Base-by-base conservation (phyloP, 148 eudicot species). In the Vaccinium macrocarpon region DNA sequence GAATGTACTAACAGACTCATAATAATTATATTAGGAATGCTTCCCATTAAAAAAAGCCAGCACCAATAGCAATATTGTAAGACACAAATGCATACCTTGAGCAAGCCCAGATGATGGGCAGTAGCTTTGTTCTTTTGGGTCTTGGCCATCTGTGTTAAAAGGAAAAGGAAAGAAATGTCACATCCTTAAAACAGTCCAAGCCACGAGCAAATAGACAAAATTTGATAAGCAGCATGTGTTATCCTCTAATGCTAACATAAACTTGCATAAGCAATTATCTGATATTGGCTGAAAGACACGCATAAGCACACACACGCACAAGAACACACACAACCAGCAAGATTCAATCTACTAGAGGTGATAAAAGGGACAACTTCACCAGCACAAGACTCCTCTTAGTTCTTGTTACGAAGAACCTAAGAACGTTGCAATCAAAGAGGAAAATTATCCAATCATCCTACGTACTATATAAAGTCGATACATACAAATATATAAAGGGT, bases 111-210 rank as follows among this genome's bases (percentile, higher is more conserved):
- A 74, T 97, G 99, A 90, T 97, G 97, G 9, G 99, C 99, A 78
- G 99, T 97, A 66, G 99, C 99, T 90, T 97, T 97, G 86, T 97
- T 97, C 91, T 97, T 97, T 88, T 97, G 99, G 46, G 99, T 97
- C 89, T 87, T 93, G 75, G 99, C 98, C 99, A 97, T 97, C 99
- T 97, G 90, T 81, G 84, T 76, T 52, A 84, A 78, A 82, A 46
- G 86, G 18, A 18, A 82, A 46, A 87, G 18, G 29, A 49, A 49
- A 59, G 66, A 74, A 76, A 79, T n/a, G 5, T 72, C 50, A 72
- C 23, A 68, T 68, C 56, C 50, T 42, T 86, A 23, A 38, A 76
- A 62, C 15, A 71, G 49, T 59, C 38, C 38, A 80, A 29, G 50
- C 8, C 46, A 57, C 52, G 74, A 62, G 48, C 23, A 77, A 64